Evolutionary conservation across 441 rosid genomes (phyloP), one percentile per base, ranked within the genome.

Genomic region (Cnidoscolus chayamansa): DNA sequence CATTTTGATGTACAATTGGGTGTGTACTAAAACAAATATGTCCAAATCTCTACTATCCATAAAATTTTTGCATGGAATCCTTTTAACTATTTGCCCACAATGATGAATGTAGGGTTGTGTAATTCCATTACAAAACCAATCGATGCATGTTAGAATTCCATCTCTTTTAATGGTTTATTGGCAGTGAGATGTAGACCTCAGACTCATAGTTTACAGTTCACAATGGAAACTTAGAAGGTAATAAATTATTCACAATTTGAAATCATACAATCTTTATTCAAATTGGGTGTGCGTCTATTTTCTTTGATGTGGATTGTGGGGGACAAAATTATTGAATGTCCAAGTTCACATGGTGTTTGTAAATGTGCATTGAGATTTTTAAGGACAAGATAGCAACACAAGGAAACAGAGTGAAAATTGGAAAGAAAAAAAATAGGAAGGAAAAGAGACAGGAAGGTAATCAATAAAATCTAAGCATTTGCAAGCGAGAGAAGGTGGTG

Each of bases 281-380:
- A 67, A 49, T 15, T 70, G 72, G 74, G 76, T 59, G 10, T 40
- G 71, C 67, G 56, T 67, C 57, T n/a, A 50, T 67, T 73, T 58
- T 49, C 68, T 35, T 67, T 49, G 82, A 75, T 37, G 51, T 19
- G 62, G 47, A 45, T 19, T n/a, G 73, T 79, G 79, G 84, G 82
- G 84, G 72, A 76, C 81, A 71, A 47, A 79, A 84, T 81, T 70
- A 82, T 80, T 68, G 71, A 72, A 64, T 19, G 57, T 62, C 55
- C 71, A 61, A 77, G 61, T 62, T 80, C 81, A 77, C 81, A 53
- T 72, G 84, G 79, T 66, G 79, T 71, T 61, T 64, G 74, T 51
- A 51, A 75, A 62, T 75, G 81, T 75, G 80, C 73, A 63, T 6
- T 19, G 43, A 57, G 65, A 57, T 25, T 47, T 66, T 3, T 7